phyloP scores from a whole-genome alignment of 257 asterid species.

The Petunia secreta region DNA sequence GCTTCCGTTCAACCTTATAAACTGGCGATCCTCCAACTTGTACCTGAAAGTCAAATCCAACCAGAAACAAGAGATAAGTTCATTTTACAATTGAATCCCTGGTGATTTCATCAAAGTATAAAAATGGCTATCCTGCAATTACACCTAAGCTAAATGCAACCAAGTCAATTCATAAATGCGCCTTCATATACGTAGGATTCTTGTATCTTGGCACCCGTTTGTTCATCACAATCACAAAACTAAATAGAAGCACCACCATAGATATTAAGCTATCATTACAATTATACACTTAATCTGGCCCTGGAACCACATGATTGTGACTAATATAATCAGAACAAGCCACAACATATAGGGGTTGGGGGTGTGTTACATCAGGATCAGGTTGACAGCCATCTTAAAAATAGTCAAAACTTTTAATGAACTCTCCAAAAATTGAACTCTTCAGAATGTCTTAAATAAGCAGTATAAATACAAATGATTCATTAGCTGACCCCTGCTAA shows the following conservation, averaged over 20 bases:
- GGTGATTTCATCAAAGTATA: background rate
- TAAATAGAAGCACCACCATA: background rate
- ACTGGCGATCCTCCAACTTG: constrained; percentile 52
- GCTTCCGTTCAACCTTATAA: constrained; percentile 48
- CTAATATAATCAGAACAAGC: background rate
- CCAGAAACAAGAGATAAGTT: constrained; percentile 8
- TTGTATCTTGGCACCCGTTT: background rate
- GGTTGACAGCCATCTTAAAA: background rate
- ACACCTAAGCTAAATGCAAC: constrained; percentile 14
- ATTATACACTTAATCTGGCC: background rate
- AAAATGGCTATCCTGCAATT: background rate
- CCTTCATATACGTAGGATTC: constrained; percentile 9
- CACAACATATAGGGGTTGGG: background rate
- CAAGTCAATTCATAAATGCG: constrained; percentile 17
- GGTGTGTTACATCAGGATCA: background rate
- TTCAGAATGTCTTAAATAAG: too few relatives aligned
- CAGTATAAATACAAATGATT: background rate
- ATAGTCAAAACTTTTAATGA: background rate
- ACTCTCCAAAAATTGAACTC: background rate
- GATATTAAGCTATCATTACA: constrained; percentile 11
- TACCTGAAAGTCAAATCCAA: constrained; percentile 38
- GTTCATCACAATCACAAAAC: constrained; percentile 22
- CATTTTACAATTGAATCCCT: constrained; percentile 7
- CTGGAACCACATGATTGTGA: background rate
- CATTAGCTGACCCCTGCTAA: background rate